Evolutionary conservation across 2,329 filamentous ascomycete species (phyloP).

Genomic region (Fusarium albosuccineum): DNA sequence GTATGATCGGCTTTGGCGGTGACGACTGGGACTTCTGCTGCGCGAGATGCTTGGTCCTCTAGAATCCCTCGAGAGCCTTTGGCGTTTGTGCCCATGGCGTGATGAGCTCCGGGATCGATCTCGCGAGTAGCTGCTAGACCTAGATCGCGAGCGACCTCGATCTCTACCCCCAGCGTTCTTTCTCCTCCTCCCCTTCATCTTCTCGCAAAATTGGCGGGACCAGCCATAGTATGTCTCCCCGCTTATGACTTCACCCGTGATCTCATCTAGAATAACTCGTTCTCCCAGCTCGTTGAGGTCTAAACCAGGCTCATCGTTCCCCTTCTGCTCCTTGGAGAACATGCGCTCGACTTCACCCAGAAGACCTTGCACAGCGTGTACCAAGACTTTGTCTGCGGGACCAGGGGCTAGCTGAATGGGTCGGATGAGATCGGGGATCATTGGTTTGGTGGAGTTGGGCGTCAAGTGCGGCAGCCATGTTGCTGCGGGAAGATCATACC

Average conservation of each 20-base stretch:
- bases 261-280: slow-evolving; percentile 72
- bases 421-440: slow-evolving; percentile 77
- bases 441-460: slow-evolving; percentile 79
- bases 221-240: slow-evolving; percentile 90
- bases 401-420: slow-evolving; percentile 78
- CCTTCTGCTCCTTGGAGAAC: slow-evolving; percentile 66
- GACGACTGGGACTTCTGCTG: slow-evolving; percentile 47
- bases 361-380: slow-evolving; percentile 76
- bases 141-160: slow-evolving; percentile 52
- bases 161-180: slow-evolving; percentile 44
- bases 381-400: slow-evolving; percentile 75
- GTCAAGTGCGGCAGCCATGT: slow-evolving; percentile 85
- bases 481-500: slow-evolving; percentile 85
- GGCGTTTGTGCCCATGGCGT: slow-evolving; percentile 49
- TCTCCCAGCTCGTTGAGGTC: slow-evolving; percentile 85
- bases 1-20: slow-evolving; percentile 50
- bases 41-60: slow-evolving; percentile 38
- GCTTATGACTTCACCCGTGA: slow-evolving; percentile 73
- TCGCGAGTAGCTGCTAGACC: slow-evolving; percentile 47
- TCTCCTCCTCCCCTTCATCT: slow-evolving; percentile 74
- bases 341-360: slow-evolving; percentile 78
- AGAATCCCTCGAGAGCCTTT: slow-evolving; percentile 44
- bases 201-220: slow-evolving; percentile 83
- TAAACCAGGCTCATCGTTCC: slow-evolving; percentile 62
- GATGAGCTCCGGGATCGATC: slow-evolving; percentile 50